These are phyloP conservation scores for Talaromyces sp. DNA, from an alignment of 2,329 filamentous ascomycete genomes.

Conservation along the genomic window DNA sequence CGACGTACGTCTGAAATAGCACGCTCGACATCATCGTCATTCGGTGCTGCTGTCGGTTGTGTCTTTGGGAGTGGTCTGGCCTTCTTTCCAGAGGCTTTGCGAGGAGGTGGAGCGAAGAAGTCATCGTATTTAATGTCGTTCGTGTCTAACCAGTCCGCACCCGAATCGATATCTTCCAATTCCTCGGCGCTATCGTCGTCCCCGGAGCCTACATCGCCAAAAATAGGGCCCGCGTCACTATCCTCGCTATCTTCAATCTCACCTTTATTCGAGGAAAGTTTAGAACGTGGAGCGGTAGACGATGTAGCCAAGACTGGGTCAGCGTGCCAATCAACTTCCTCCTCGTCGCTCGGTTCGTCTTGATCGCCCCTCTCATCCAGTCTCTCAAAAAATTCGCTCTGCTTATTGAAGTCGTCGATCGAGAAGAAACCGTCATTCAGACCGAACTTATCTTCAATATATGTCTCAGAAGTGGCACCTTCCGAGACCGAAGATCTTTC, in stretches of 20 bases:
- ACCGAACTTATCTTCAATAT: constrained; percentile 70
- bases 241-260: constrained; percentile 53
- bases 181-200: constrained; percentile 63
- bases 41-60: constrained; percentile 43
- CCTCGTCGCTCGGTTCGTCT: constrained; percentile 69
- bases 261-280: constrained; percentile 44
- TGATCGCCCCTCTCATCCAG: constrained; percentile 75
- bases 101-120: constrained; percentile 83
- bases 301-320: constrained; percentile 60
- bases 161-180: constrained; percentile 50
- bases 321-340: constrained; percentile 80
- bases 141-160: constrained; percentile 64
- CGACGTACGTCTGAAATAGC: constrained; percentile 83
- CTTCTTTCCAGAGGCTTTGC: constrained; percentile 60
- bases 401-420: constrained; percentile 94
- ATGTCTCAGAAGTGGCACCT: constrained; percentile 46
- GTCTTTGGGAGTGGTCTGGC: constrained; percentile 54
- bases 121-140: constrained; percentile 89
- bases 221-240: constrained; percentile 68
- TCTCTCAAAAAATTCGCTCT: constrained; percentile 83
- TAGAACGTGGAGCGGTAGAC: constrained; percentile 15
- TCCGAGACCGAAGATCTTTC: not conserved
- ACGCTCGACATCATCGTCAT: constrained; percentile 68
- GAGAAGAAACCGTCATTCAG: constrained; percentile 98
- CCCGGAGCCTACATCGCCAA: constrained; percentile 72